Evolutionary conservation across 163 green algal species (phyloP), one percentile per base, ranked within the genome.

Genomic region (Chlamydomonas reinhardtii): DNA sequence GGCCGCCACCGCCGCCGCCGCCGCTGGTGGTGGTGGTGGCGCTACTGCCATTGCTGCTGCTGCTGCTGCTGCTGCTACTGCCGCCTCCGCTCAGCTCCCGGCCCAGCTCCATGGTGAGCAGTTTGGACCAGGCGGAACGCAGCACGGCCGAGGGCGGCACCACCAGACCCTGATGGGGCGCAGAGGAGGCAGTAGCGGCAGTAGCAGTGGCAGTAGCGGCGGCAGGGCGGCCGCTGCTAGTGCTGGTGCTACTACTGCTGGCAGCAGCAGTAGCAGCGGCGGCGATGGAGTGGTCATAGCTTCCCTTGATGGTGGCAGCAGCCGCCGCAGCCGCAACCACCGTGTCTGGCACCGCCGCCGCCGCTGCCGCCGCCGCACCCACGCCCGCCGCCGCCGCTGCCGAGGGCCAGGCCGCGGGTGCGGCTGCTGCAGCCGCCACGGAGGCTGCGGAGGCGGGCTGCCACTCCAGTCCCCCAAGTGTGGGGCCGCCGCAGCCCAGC

Each of bases 51-150:
- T 9, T 6, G 59, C 19, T 11, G 59, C 59, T 27, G 59, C 22
- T 27, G 59, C 59, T 5, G 59, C 59, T 27, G 20, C 59, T 27
- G 22, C 24, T 27, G 22, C 27, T 19, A n/a, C 22, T 70, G 74
- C 6, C 17, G 74, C 43, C 37, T 9, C 34, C 19, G 29, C 29
- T 20, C 31, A 88, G 82, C 61, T 70, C 25, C 31, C 82, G 27
- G 34, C 82, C 82, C 59, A 88, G 62, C 82, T 88, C 83, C 74
- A 89, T 80, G 25, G 83, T 74, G 11, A 89, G 43, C 0, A 89
- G 68, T 70, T 89, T 89, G 74, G 65, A 74, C 83, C 73, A 74
- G 9, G 83, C 83, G 48, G 37, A 73, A 16, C 83, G 83, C 32
- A 84, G 73, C n/a, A 84, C 54, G 1, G 83, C 31, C 27, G 54